Evolutionary conservation across 257 asterid species (phyloP).

Genomic region (Capsicum baccatum): DNA sequence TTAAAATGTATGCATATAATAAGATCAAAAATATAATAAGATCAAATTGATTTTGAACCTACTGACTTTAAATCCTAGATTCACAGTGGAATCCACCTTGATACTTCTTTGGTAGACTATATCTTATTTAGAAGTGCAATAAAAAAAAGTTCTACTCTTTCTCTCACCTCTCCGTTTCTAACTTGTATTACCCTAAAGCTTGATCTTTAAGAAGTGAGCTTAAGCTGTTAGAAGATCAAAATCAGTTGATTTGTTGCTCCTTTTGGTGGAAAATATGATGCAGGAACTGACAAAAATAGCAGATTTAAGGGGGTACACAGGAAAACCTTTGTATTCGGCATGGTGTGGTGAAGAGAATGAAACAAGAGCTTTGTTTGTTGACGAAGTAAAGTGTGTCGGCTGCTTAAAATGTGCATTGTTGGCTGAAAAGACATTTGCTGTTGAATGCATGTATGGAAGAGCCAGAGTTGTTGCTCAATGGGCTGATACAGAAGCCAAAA

Average conservation of each 20-base stretch:
- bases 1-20: background rate
- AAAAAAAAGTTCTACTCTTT: background rate
- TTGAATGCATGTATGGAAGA: conserved; percentile 82
- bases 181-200: background rate
- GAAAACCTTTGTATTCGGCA: conserved; percentile 74
- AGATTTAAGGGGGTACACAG: conserved; percentile 83
- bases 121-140: background rate
- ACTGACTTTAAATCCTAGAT: background rate
- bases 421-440: conserved; percentile 82
- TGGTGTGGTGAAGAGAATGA: conserved; percentile 80
- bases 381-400: conserved; percentile 90
- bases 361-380: conserved; percentile 82
- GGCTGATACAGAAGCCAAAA: conserved; percentile 85
- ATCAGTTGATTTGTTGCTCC: background rate
- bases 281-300: conserved; percentile 84
- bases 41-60: too few relatives aligned
- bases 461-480: conserved; percentile 92
- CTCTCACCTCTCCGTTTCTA: background rate
- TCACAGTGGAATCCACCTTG: background rate
- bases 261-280: conserved; percentile 22
- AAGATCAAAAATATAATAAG: too few relatives aligned
- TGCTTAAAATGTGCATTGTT: conserved; percentile 90
- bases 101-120: background rate
- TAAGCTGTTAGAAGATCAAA: background rate
- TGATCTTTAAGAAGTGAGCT: background rate